Evolutionary conservation across 2,329 filamentous ascomycete genomes (phyloP).

Genomic region (Dactylellina haptotyla): DNA sequence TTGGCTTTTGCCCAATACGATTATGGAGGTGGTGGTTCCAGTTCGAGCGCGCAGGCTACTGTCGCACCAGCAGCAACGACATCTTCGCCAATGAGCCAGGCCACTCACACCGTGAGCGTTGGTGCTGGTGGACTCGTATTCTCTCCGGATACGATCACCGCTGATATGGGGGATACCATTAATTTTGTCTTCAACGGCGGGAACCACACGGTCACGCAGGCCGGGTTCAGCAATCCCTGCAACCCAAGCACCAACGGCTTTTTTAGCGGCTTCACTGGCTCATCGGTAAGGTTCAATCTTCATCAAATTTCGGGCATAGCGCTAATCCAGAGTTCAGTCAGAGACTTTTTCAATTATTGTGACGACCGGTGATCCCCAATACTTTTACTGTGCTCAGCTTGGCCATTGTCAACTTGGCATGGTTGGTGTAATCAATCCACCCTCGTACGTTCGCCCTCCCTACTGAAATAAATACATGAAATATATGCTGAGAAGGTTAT

Average conservation of each 20-base stretch:
- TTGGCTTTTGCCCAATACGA: no score
- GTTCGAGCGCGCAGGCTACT: background rate
- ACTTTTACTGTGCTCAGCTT: constrained; percentile 31
- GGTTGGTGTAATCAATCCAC: constrained; percentile 48
- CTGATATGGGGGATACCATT: constrained; percentile 65
- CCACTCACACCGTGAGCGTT: constrained; percentile 74
- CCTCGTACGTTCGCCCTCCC: constrained; percentile 15
- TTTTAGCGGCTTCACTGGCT: constrained; percentile 34
- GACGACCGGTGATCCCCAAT: constrained; percentile 63
- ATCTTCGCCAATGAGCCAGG: constrained; percentile 54
- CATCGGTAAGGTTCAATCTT: background rate
- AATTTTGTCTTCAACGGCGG: constrained; percentile 29
- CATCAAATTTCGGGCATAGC: background rate
- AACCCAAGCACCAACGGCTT: constrained; percentile 66
- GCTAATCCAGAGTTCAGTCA: constrained; percentile 7
- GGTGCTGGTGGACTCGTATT: constrained; percentile 68
- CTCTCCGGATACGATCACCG: constrained; percentile 73
- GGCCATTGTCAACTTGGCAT: constrained; percentile 43
- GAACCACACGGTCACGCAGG: constrained; percentile 84
- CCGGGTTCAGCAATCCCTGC: constrained; percentile 77
- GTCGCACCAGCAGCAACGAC: background rate
- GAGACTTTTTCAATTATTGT: constrained; percentile 75
- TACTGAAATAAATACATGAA: background rate
- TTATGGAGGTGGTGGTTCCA: background rate
- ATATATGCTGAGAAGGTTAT: no score